phyloP scores from a whole-genome alignment of 2,329 filamentous ascomycete genomes.

The Teratosphaeriaceae sp. region DNA sequence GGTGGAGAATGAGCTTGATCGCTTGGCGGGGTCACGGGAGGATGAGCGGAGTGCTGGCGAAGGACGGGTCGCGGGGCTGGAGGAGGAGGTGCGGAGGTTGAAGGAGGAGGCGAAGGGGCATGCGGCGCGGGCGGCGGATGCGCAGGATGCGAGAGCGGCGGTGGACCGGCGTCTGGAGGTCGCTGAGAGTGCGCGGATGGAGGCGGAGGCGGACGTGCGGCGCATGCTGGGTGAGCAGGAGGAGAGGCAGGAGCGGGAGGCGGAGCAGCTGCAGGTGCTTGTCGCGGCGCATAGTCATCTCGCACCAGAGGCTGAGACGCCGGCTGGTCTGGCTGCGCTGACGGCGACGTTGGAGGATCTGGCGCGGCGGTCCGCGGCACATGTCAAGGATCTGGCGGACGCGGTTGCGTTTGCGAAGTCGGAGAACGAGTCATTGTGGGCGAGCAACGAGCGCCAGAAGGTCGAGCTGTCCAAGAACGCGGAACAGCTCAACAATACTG shows the following conservation, averaged over 20 bases:
- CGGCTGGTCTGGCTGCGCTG: slow-evolving; percentile 33
- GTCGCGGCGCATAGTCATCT: slow-evolving; percentile 34
- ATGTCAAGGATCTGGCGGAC: slow-evolving; percentile 39
- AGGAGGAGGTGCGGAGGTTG: slow-evolving; percentile 63
- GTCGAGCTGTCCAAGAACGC: slow-evolving; percentile 23
- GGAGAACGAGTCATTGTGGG: slow-evolving; percentile 38
- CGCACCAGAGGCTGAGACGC: slow-evolving; percentile 28
- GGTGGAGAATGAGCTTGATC: slow-evolving; percentile 84
- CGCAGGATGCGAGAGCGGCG: slow-evolving; percentile 56
- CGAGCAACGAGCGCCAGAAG: slow-evolving; percentile 35
- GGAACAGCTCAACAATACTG: slow-evolving; percentile 29
- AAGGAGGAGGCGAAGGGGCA: slow-evolving; percentile 48
- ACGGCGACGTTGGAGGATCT: slow-evolving; percentile 39
- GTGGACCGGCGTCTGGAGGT: slow-evolving; percentile 46
- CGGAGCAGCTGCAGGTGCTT: slow-evolving; percentile 27
- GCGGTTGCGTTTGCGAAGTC: slow-evolving; percentile 41
- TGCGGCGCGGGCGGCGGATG: slow-evolving; percentile 55
- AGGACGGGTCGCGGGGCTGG: slow-evolving; percentile 59
- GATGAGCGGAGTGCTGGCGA: slow-evolving; percentile 69
- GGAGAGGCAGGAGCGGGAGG: slow-evolving; percentile 41
- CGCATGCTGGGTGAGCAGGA: slow-evolving; percentile 54
- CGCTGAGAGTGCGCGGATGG: slow-evolving; percentile 19
- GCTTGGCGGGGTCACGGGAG: slow-evolving; percentile 74
- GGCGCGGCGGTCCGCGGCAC: slow-evolving; percentile 35
- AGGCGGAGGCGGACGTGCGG: slow-evolving; percentile 31